Conservation (phyloP, 495 filamentous ascomycete genomes). For the Penicillium ochrochloron region DNA sequence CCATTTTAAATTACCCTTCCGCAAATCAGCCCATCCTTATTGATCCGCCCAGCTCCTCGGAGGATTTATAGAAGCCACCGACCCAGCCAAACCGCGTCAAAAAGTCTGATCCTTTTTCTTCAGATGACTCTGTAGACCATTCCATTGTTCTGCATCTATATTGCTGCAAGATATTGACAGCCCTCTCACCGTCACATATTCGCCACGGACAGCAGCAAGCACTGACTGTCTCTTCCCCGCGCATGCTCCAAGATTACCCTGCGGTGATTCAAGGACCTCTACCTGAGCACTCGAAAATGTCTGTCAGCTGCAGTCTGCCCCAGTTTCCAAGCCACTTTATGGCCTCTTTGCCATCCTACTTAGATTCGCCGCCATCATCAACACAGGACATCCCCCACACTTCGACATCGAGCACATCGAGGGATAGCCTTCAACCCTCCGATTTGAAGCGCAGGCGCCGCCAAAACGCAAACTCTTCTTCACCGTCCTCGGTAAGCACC, state of each 20-base stretch:
- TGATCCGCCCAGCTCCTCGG: constrained; percentile 5
- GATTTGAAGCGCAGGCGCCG: not conserved
- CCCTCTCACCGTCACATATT: not conserved
- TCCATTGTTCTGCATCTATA: not conserved
- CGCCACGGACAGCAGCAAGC: not conserved
- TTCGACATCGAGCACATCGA: not conserved
- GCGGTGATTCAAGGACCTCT: not conserved
- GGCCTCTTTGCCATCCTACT: constrained; percentile 6
- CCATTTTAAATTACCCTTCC: constrained; percentile 15
- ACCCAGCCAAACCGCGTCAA: not conserved
- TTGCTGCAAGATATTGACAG: not conserved
- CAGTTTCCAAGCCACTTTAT: constrained; percentile 11
- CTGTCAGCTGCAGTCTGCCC: constrained; percentile 13
- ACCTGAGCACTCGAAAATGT: constrained; percentile 2
- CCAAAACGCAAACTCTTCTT: constrained; percentile 25
- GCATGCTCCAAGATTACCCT: not conserved
- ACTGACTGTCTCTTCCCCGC: not conserved
- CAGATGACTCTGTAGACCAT: not conserved
- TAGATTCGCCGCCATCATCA: not conserved
- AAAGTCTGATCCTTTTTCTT: not conserved
- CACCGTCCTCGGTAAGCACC: constrained; percentile 58
- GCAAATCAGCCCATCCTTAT: constrained; percentile 15
- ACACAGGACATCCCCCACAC: constrained; percentile 3
- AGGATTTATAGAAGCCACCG: constrained; percentile 17
- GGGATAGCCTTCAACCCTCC: not conserved